These are phyloP conservation scores for Amanita molliuscula DNA, from an alignment of 768 basidiomycete genomes.

Conservation along the genomic window DNA sequence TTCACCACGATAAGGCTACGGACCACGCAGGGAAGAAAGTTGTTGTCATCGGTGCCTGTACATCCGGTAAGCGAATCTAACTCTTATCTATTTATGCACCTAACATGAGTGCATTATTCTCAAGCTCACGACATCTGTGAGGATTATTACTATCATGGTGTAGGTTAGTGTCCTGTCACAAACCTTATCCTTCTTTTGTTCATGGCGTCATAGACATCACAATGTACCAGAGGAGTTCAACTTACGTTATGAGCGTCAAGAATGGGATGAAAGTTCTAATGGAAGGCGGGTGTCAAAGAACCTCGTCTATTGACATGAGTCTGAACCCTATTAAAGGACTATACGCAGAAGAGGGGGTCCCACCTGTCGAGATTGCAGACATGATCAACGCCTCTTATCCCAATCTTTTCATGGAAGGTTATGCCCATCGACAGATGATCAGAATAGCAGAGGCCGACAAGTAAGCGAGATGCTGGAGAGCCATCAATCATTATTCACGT, in stretches of 20 bases:
- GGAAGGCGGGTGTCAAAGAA: conserved; percentile 10
- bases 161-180: conserved; percentile 13
- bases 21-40: conserved; percentile 63
- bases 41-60: conserved; percentile 57
- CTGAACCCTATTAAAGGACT: conserved; percentile 19
- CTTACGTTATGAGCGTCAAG: conserved; percentile 43
- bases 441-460: conserved; percentile 46
- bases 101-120: neutral
- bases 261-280: conserved; percentile 23
- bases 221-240: conserved; percentile 49
- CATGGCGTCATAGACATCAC: conserved; percentile 32
- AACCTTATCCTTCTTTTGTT: neutral
- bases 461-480: conserved; percentile 18
- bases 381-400: conserved; percentile 34
- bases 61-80: conserved; percentile 28
- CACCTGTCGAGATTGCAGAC: conserved; percentile 41
- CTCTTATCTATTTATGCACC: conserved; percentile 15
- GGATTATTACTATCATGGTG: conserved; percentile 36
- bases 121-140: conserved; percentile 35
- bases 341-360: conserved; percentile 32
- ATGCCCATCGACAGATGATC: conserved; percentile 21
- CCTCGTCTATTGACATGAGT: neutral
- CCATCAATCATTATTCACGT: neutral
- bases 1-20: conserved; percentile 38
- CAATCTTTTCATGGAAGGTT: conserved; percentile 19